Evolutionary conservation across 441 rosid genomes (phyloP), one percentile per base, ranked within the genome.

Genomic region (Pelargonium myrrhifolium): DNA sequence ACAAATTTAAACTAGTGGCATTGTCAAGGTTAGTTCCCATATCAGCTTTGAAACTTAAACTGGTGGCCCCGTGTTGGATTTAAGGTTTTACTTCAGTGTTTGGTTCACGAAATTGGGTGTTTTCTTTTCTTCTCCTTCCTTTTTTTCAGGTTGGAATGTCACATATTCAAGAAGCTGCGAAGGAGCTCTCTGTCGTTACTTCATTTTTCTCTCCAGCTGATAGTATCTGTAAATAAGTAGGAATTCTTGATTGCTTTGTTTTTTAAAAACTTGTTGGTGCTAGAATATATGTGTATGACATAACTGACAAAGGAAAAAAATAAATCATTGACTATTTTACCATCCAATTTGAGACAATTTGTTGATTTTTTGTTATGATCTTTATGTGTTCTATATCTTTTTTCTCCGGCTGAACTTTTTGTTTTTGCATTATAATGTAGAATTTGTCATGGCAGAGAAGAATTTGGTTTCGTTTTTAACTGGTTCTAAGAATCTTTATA

Each of bases 201-300:
- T 68, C 65, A 42, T 42, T 42, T 66, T 74, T 64, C 60, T 53
- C 37, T 60, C 35, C 55, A 24, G 64, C 64, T 3, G 59, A 60
- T 26, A 51, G 72, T 40, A 21, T 42, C n/a, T 82, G 88, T 84
- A 84, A 61, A 82, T 81, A 81, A 73, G 73, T 82, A 84, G 85
- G 71, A 72, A 71, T 59, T 71, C 71, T 74, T 64, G 64, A 56
- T 20, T 64, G 65, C 69, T 63, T 58, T 64, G 42, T 65, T 42
- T 22, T 21, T 31, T 11, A n/a, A 63, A 68, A 40, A 39, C 51
- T 68, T 73, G 64, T 68, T 75, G 66, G 62, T 61, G 62, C 65
- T 70, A 71, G 75, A 68, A 26, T 74, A 39, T 75, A 74, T 39
- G 53, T 42, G 69, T 72, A 66, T 67, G 77, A 65, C 66, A 42